Evolutionary conservation across 805 yeast species (phyloP).

Genomic region (Ogataea zsoltii): DNA sequence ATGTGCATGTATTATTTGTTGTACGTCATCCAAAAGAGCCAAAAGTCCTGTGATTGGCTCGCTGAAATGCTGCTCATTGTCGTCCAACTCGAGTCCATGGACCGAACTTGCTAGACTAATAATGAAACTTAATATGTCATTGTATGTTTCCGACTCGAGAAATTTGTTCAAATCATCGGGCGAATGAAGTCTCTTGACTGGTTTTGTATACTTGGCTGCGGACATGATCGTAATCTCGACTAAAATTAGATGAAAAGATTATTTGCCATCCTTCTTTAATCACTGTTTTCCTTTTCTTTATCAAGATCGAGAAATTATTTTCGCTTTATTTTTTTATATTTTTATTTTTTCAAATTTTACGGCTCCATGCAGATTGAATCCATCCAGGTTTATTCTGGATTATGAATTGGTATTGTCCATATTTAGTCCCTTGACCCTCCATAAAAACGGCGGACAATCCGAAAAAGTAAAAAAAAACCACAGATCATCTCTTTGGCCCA

Average conservation of each 20-base stretch:
- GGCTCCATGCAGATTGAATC: neutral
- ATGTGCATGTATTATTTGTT: conserved; percentile 45
- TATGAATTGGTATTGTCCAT: neutral
- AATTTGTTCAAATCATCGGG: conserved; percentile 64
- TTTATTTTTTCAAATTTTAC: neutral
- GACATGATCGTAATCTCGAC: too few relatives aligned
- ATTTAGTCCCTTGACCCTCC: too few relatives aligned
- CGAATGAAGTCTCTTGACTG: conserved; percentile 26
- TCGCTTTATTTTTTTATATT: neutral
- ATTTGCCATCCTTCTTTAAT: too few relatives aligned
- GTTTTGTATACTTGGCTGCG: conserved; percentile 7
- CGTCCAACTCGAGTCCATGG: conserved; percentile 34
- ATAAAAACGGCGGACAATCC: too few relatives aligned
- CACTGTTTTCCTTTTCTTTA: too few relatives aligned
- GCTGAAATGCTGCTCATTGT: conserved; percentile 19
- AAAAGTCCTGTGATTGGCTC: conserved; percentile 33
- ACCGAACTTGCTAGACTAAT: conserved; percentile 62
- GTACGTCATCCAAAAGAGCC: conserved; percentile 47
- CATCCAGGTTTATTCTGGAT: too few relatives aligned
- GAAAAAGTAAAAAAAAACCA: too few relatives aligned
- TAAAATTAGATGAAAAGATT: too few relatives aligned
- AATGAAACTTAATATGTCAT: conserved; percentile 55
- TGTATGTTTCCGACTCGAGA: conserved; percentile 50
- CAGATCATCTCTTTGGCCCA: too few relatives aligned
- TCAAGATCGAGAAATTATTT: neutral